Evolutionary conservation across 2,329 filamentous ascomycete species (phyloP).

Genomic region (Akanthomyces lecanii): DNA sequence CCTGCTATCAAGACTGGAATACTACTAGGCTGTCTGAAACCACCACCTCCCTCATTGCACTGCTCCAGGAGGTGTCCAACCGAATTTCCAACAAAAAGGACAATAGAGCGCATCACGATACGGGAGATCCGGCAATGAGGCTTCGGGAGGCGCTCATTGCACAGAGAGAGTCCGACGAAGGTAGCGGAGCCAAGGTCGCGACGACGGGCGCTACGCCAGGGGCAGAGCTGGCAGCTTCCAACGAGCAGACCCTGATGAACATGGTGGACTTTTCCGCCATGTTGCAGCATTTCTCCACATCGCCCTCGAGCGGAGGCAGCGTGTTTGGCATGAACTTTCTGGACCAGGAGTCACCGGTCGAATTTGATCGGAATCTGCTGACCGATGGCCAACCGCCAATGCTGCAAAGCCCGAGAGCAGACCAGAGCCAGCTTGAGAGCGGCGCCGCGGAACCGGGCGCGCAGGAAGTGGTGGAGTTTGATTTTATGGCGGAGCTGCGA

Average conservation of each 20-base stretch:
- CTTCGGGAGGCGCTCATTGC: constrained; percentile 28
- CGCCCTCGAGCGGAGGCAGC: constrained; percentile 16
- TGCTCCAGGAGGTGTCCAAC: constrained; percentile 32
- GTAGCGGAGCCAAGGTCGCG: not conserved
- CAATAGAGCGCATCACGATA: not conserved
- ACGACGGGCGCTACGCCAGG: not conserved
- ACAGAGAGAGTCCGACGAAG: not conserved
- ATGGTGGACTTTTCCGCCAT: constrained; percentile 15
- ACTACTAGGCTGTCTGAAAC: constrained; percentile 29
- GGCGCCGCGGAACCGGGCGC: not conserved
- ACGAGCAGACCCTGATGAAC: constrained; percentile 2
- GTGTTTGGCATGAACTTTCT: constrained; percentile 11
- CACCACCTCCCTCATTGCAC: constrained; percentile 31
- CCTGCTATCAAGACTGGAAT: not conserved
- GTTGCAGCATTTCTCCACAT: constrained; percentile 16
- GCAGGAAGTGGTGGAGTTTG: not conserved
- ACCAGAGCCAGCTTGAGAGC: not conserved
- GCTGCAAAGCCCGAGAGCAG: not conserved
- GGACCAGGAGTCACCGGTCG: constrained; percentile 5
- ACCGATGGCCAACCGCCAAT: not conserved
- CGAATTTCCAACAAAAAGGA: constrained; percentile 33
- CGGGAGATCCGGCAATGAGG: constrained; percentile 31
- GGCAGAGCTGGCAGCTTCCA: not conserved
- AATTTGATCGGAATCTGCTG: constrained; percentile 1
- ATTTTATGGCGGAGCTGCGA: constrained; percentile 18